These are phyloP conservation scores for Pugionium dolabratum DNA, from an alignment of 345 rosid genomes.

Conservation along the genomic window DNA sequence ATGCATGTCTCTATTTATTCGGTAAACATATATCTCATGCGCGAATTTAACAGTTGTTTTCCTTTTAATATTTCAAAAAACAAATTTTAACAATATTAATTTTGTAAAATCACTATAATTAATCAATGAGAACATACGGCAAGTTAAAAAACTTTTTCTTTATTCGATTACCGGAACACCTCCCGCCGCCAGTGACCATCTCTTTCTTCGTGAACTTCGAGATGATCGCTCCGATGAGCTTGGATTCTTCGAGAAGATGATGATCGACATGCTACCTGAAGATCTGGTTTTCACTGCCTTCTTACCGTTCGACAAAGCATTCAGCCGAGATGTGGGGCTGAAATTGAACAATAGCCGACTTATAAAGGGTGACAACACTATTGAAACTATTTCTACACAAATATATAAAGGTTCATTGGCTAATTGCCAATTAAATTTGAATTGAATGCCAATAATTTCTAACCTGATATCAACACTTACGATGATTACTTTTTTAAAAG, in stretches of 20 bases:
- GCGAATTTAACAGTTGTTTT: too few species aligned
- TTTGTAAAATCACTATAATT: too few species aligned
- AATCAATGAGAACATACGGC: too few species aligned
- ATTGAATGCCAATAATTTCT: too few species aligned
- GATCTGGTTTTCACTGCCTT: constrained; percentile 82
- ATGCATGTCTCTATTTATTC: neutral
- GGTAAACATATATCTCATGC: neutral
- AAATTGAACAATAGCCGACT: constrained; percentile 29
- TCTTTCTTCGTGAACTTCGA: constrained; percentile 7
- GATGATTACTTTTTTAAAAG: too few species aligned
- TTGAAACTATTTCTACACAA: too few species aligned
- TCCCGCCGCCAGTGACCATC: constrained; percentile 21
- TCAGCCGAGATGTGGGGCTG: constrained; percentile 59
- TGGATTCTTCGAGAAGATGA: constrained; percentile 68
- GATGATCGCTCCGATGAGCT: constrained; percentile 31
- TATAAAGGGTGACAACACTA: too few species aligned
- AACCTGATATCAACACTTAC: too few species aligned
- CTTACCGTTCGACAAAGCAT: constrained; percentile 63
- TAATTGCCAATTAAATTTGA: too few species aligned
- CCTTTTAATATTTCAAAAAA: too few species aligned
- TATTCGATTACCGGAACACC: constrained; percentile 61
- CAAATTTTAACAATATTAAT: too few species aligned
- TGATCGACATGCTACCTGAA: constrained; percentile 75
- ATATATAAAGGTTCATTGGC: too few species aligned
- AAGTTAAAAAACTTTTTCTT: neutral